Conservation (phyloP, 768 basidiomycete species). For the Leccinum disarticulatum region DNA sequence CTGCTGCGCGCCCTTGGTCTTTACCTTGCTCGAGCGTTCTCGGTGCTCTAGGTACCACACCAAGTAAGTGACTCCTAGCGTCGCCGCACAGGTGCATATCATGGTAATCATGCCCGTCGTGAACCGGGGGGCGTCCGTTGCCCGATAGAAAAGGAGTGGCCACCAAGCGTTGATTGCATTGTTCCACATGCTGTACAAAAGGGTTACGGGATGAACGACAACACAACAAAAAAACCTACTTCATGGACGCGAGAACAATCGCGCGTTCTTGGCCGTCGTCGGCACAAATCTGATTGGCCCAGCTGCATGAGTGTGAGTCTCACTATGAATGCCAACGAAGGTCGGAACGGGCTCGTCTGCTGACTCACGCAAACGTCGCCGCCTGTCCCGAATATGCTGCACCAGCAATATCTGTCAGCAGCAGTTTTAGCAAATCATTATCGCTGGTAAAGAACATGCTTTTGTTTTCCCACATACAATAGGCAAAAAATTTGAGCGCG, state of each 20-base stretch:
- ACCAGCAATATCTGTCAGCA: conserved; percentile 49
- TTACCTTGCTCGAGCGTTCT: conserved; percentile 24
- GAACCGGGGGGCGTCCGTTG: conserved; percentile 68
- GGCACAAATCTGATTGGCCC: conserved; percentile 78
- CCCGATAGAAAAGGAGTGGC: conserved; percentile 71
- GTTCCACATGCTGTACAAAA: conserved; percentile 56
- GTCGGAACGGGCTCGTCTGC: not conserved
- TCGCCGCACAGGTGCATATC: conserved; percentile 58
- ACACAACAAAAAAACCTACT: conserved; percentile 37
- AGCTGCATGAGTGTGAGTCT: conserved; percentile 41
- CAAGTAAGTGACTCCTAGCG: conserved; percentile 51
- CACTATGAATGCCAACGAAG: not conserved
- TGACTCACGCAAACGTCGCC: conserved; percentile 65
- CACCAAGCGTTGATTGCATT: conserved; percentile 70
- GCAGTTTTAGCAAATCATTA: not conserved
- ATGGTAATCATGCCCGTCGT: conserved; percentile 68
- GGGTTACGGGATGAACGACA: not conserved
- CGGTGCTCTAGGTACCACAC: conserved; percentile 55
- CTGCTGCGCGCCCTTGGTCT: not conserved
- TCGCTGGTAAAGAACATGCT: not conserved
- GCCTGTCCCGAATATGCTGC: conserved; percentile 77
- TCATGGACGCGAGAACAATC: conserved; percentile 75
- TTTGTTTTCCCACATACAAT: conserved; percentile 44
- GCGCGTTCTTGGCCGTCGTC: conserved; percentile 70
- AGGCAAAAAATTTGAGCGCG: conserved; percentile 73